Percentiles rank a stretch among this genome's conserved stretches.
phyloP scores from a whole-genome alignment of 2,329 filamentous ascomycete genomes.

The Fusarium sp. region DNA sequence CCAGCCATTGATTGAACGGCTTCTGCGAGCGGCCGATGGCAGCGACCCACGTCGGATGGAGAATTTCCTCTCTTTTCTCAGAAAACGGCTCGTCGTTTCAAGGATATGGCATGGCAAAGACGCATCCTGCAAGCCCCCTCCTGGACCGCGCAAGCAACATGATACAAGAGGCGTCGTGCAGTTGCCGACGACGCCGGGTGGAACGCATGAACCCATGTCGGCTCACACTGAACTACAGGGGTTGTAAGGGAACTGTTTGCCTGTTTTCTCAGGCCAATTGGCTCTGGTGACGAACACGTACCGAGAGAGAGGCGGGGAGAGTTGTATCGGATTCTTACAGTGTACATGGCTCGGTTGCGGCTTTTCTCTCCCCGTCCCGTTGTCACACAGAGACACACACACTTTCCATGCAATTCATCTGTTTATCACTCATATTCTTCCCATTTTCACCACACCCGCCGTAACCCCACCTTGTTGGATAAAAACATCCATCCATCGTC shows the following conservation, averaged over 20 bases:
- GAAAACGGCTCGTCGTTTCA: conserved; percentile 1
- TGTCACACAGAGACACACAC: neutral
- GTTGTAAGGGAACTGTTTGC: neutral
- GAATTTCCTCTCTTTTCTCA: neutral
- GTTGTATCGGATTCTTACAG: conserved; percentile 2
- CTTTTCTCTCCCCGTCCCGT: neutral
- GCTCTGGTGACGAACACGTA: neutral
- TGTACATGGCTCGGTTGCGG: neutral
- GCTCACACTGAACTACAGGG: neutral
- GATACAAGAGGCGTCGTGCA: conserved; percentile 34
- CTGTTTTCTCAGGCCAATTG: conserved; percentile 17
- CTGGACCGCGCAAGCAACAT: neutral
- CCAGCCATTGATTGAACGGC: neutral
- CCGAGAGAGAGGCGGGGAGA: conserved; percentile 8
- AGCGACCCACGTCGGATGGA: conserved; percentile 8
- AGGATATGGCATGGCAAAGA: neutral
- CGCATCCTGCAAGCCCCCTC: conserved; percentile 17
- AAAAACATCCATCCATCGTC: conserved; percentile 22
- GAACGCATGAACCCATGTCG: conserved; percentile 28
- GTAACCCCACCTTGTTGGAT: conserved; percentile 35
- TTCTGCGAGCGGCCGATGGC: conserved; percentile 29
- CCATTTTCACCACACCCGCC: conserved; percentile 30
- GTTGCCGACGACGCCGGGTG: conserved; percentile 11
- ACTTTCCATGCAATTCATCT: neutral
- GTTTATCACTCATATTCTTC: conserved; percentile 30